Conservation (phyloP, 2,329 filamentous ascomycete genomes). For the Aureobasidium lini region DNA sequence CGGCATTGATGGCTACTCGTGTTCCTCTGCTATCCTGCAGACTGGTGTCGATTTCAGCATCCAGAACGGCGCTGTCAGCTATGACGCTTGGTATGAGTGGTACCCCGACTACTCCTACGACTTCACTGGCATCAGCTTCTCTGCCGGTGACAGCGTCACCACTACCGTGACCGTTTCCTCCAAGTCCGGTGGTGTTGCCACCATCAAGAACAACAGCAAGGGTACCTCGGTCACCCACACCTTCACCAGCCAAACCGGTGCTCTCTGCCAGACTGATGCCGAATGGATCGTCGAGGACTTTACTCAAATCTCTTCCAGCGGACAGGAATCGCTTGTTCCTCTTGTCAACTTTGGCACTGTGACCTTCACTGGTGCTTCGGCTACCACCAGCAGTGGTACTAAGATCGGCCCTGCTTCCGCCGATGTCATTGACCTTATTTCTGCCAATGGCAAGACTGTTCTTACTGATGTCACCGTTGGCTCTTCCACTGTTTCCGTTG, state of each 20-base stretch:
- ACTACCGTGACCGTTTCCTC: constrained; percentile 35
- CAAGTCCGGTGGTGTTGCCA: constrained; percentile 35
- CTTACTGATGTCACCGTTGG: constrained; percentile 8
- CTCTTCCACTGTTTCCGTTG: constrained; percentile 5
- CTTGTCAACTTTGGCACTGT: constrained; percentile 44
- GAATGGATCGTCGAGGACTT: constrained; percentile 46
- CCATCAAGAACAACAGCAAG: constrained; percentile 46
- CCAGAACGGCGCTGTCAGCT: constrained; percentile 35
- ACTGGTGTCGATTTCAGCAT: constrained; percentile 51
- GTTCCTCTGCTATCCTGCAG: constrained; percentile 47
- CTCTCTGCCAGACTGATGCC: constrained; percentile 50
- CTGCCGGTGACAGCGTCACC: constrained; percentile 39
- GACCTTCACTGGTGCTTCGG: constrained; percentile 32
- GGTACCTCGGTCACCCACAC: constrained; percentile 46
- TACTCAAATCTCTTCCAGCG: constrained; percentile 17
- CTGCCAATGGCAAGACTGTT: not conserved
- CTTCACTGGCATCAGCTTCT: constrained; percentile 40
- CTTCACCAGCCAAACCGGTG: constrained; percentile 37
- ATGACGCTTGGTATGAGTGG: constrained; percentile 56
- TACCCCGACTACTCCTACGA: constrained; percentile 50
- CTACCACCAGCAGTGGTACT: constrained; percentile 28
- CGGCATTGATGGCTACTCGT: constrained; percentile 55
- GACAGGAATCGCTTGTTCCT: constrained; percentile 31
- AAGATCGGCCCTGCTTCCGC: not conserved
- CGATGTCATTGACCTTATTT: constrained; percentile 2